Base-by-base conservation (phyloP, 1,284 basidiomycete genomes). In the Rhodotorula glutinis region DNA sequence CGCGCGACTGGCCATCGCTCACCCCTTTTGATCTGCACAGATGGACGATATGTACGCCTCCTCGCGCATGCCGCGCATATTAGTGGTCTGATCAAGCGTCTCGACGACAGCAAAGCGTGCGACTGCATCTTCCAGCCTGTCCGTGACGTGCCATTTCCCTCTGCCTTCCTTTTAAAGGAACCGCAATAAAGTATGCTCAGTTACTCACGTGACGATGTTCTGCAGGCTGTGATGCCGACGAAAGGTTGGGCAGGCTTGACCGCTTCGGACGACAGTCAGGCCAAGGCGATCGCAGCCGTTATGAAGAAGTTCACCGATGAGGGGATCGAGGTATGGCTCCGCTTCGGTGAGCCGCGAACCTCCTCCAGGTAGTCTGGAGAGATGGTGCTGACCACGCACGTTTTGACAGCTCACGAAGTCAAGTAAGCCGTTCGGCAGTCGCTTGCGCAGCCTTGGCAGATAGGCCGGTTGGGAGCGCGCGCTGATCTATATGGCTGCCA, bases 301-400 rank as follows among this genome's bases (percentile, higher is more conserved):
- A 77, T 79, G 76, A 79, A 79, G 70, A 60, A 75, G 56, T 79
- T 79, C 67, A 78, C 78, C 47, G 79, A 79, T 63, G 69, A 76
- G 40, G 79, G 79, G 13, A 75, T 79, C 44, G 76, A 78, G 47
- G 79, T 79, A 21, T 75, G 78, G 60, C 64, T 79, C 10, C 72
- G 79, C 2, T 79, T 79, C 33, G 79, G 72, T 16, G 76, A 77
- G 67, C 75, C 56, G n/a, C 33, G 33, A 38, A 11, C 33, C 5
- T 52, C 46, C 40, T 53, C 44, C 43, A 38, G 16, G 19, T 19
- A 19, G 16, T 38, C 16, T 23, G 2, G 29, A 38, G 14, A 23
- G 17, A 29, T 13, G 4, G 23, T 19, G 30, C 29, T 17, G n/a
- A 33, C 9, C 27, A 43, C 38, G n/a, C 40, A 11, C 16, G 3